Conservation (phyloP, 768 basidiomycete genomes). For the Gloeopeniophorella convolvens region DNA sequence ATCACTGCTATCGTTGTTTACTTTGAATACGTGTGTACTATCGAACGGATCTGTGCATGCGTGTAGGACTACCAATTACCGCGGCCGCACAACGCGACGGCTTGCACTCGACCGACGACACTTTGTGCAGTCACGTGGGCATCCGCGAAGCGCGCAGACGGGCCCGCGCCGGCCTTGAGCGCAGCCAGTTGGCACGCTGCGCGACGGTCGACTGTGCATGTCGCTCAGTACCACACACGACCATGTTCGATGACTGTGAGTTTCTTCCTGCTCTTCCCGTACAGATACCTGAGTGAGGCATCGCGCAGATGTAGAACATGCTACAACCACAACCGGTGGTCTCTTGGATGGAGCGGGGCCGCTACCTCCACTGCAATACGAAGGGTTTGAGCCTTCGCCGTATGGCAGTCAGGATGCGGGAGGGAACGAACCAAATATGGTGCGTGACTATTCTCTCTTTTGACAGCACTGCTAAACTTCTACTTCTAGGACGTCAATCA, state of each 20-base stretch:
- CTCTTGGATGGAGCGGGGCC: constrained; percentile 31
- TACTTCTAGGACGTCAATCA: constrained; percentile 27
- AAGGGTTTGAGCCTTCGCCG: constrained; percentile 81
- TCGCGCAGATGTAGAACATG: constrained; percentile 77
- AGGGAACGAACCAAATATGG: constrained; percentile 32
- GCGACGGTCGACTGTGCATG: not conserved
- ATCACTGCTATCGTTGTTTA: constrained; percentile 8
- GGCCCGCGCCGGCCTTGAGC: too few relatives aligned
- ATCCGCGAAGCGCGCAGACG: too few relatives aligned
- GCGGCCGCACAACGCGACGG: too few relatives aligned
- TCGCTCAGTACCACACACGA: not conserved
- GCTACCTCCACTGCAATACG: constrained; percentile 63
- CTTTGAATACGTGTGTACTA: not conserved
- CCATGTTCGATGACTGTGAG: constrained; percentile 40
- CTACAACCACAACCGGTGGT: constrained; percentile 44
- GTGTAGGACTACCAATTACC: too few relatives aligned
- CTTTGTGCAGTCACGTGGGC: not conserved
- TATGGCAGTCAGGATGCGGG: constrained; percentile 45
- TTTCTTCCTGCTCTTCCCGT: constrained; percentile 1
- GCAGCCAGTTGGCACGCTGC: not conserved
- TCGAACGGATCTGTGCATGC: too few relatives aligned
- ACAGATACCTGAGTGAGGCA: constrained; percentile 5
- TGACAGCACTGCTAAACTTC: constrained; percentile 13
- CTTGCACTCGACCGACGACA: too few relatives aligned
- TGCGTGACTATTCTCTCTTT: not conserved